Evolutionary conservation across 805 yeast species (phyloP), one percentile per base, ranked within the genome.

Genomic region (Nakazawaea sp.): DNA sequence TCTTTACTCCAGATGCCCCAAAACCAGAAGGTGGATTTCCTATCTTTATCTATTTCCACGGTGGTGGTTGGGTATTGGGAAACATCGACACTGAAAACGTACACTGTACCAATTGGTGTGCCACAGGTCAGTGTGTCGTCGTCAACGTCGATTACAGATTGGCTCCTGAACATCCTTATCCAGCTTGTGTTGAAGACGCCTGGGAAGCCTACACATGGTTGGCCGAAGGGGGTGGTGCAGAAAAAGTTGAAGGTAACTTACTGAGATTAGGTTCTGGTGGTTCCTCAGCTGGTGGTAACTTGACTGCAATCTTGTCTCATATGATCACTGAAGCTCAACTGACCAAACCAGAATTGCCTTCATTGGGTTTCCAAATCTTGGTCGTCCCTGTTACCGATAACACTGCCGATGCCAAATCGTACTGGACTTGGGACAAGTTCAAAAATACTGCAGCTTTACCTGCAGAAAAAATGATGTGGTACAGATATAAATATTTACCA

Each of bases 141-240:
- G 52, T 71, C 9, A 53, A 64, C 6, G 68, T 70, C n/a, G 74
- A 70, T 47, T 71, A 71, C 50, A 43, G 76, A 28, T 49, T 68
- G 38, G 75, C 75, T 0, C 78, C 77, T 3, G 73, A 70, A 46
- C 44, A 53, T 45, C 68, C 69, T 17, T 71, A 55, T 47, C 77
- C 78, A 3, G 70, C 73, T 8, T 58, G 67, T 30, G 61, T 66
- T 2, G 61, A 68, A 8, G 75, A 70, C 51, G 47, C 66, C n/a
- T 64, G 53, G 41, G 62, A 58, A 38, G 50, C 71, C 3, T 44
- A 56, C 12, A 12, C 61, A 15, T 62, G 58, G 49, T 50, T 51
- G 18, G 44, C 48, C 46, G 46, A 47, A 11, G 44, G 51, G 5
- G 44, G 52, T 12, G 31, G 17, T 10, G 51, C 47, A 24, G 13